Percentiles rank a stretch among this genome's conserved stretches.
Evolutionary conservation across 1,284 basidiomycete genomes (phyloP).

Genomic region (Calocybe gambosa): DNA sequence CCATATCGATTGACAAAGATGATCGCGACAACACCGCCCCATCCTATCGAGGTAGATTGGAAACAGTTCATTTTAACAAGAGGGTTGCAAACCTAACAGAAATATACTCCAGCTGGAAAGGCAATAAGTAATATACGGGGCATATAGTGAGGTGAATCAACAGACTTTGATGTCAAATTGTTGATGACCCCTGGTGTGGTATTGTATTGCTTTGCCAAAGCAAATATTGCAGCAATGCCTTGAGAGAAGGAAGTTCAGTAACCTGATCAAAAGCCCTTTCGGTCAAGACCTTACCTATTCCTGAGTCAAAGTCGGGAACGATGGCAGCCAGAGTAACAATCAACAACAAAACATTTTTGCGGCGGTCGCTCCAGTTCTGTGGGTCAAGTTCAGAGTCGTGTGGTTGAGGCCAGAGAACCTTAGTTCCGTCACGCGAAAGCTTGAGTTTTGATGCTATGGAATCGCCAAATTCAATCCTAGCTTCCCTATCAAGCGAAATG

Average conservation of each 20-base stretch:
- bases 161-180: conserved; percentile 54
- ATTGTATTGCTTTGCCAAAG: conserved; percentile 49
- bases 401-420: conserved; percentile 59
- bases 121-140: not conserved
- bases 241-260: not conserved
- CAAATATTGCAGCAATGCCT: conserved; percentile 58
- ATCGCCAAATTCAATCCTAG: conserved; percentile 43
- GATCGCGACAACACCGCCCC: conserved; percentile 53
- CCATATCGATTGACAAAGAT: conserved; percentile 56
- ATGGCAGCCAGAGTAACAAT: conserved; percentile 62
- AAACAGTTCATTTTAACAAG: not conserved
- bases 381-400: conserved; percentile 58
- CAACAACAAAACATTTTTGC: conserved; percentile 48
- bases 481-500: conserved; percentile 13
- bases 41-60: conserved; percentile 30
- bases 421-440: conserved; percentile 39
- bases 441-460: conserved; percentile 43
- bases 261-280: not conserved
- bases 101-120: conserved; percentile 60
- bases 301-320: conserved; percentile 67
- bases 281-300: conserved; percentile 39
- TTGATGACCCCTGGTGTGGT: conserved; percentile 58
- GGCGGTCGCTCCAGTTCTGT: conserved; percentile 48
- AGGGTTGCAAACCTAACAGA: conserved; percentile 39
- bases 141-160: not conserved